Evolutionary conservation across 73 alveolate genomes (phyloP).

Genomic region (Effrenium voratum): DNA sequence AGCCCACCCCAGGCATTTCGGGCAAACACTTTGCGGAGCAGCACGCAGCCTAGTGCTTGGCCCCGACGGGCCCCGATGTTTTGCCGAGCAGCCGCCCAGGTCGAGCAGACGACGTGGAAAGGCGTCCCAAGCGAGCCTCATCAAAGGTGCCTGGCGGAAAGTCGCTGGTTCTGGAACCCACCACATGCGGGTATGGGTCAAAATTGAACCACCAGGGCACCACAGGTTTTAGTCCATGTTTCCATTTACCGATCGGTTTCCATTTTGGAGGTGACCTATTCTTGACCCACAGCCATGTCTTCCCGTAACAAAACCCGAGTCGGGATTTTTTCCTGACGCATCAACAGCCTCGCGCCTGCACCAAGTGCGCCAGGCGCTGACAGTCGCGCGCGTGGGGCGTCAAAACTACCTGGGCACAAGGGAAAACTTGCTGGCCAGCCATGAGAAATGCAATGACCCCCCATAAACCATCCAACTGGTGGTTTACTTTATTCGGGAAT

Average conservation of each 20-base stretch:
- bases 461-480: not conserved
- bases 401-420: slow-evolving; percentile 13
- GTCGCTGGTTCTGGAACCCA: not conserved
- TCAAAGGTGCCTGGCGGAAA: not conserved
- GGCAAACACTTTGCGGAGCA: not conserved
- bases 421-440: not conserved
- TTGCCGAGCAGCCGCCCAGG: not conserved
- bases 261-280: not conserved
- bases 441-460: not conserved
- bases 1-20: not conserved
- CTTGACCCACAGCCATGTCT: not conserved
- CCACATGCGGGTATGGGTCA: not conserved
- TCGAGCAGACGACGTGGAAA: not conserved
- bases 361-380: slow-evolving; percentile 43
- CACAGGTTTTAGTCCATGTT: not conserved
- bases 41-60: not conserved
- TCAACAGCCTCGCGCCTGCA: not conserved
- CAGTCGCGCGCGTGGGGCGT: slow-evolving; percentile 45
- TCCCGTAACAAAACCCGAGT: not conserved
- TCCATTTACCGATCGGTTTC: not conserved
- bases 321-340: not conserved
- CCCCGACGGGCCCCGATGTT: not conserved
- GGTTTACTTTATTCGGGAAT: not conserved
- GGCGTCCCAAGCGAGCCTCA: not conserved
- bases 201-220: not conserved